phyloP scores from a whole-genome alignment of 1,139 yeast species.

The Kurtzmaniella quercitrusa region DNA sequence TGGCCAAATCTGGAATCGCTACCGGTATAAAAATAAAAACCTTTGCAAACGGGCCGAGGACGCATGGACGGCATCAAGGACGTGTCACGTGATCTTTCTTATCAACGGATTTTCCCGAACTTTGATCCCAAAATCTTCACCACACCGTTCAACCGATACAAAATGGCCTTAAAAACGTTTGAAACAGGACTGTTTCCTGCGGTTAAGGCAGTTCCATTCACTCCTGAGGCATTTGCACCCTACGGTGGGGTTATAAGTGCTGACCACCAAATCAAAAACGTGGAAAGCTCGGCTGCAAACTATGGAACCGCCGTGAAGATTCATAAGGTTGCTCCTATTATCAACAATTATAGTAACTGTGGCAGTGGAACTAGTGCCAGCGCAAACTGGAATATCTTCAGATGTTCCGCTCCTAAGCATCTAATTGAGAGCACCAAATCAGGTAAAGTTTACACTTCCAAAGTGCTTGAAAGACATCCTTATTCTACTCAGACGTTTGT shows the following conservation, averaged over 20 bases:
- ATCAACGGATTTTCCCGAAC: not conserved
- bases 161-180: conserved; percentile 41
- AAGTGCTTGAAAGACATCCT: conserved; percentile 87
- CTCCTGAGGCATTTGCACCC: conserved; percentile 39
- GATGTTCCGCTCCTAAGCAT: conserved; percentile 73
- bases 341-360: conserved; percentile 45
- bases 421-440: conserved; percentile 30
- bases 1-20: no score
- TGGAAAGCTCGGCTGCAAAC: conserved; percentile 54
- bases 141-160: not conserved
- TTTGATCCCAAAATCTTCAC: not conserved
- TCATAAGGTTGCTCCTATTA: conserved; percentile 65
- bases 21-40: no score
- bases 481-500: conserved; percentile 85
- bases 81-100: not conserved
- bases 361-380: conserved; percentile 44
- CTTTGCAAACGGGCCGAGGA: no score
- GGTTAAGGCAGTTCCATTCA: conserved; percentile 33
- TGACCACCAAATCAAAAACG: conserved; percentile 36
- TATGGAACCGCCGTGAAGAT: conserved; percentile 91
- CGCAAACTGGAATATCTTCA: conserved; percentile 78
- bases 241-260: conserved; percentile 47
- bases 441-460: conserved; percentile 42
- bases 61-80: no score
- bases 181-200: conserved; percentile 19